Evolutionary conservation across 805 yeast genomes (phyloP).

Genomic region (Candida hungchunana): DNA sequence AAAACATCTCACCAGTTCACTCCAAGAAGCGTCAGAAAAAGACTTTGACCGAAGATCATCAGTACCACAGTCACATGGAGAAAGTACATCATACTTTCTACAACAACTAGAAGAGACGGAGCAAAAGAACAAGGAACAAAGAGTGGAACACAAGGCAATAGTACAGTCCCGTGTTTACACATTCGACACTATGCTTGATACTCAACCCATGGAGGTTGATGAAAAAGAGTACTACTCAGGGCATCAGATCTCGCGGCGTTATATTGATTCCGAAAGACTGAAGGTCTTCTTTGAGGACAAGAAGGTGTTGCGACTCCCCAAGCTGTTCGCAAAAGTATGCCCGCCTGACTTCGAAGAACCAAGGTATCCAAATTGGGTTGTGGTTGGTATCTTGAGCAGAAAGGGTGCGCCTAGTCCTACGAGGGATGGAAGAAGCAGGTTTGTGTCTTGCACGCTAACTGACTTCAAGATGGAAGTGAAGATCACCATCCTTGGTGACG

Average conservation of each 20-base stretch:
- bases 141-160: conserved; percentile 24
- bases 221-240: conserved; percentile 47
- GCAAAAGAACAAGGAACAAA: conserved; percentile 22
- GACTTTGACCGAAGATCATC: conserved; percentile 12
- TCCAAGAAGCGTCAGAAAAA: neutral
- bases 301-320: conserved; percentile 53
- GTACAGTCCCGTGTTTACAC: conserved; percentile 36
- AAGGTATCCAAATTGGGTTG: conserved; percentile 69
- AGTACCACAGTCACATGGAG: conserved; percentile 1
- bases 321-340: conserved; percentile 56
- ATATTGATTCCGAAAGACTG: conserved; percentile 36
- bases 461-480: conserved; percentile 60
- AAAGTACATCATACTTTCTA: conserved; percentile 31
- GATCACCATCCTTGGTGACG: conserved; percentile 59
- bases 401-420: conserved; percentile 54
- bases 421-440: conserved; percentile 41
- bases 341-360: conserved; percentile 75
- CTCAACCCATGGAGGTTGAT: conserved; percentile 31
- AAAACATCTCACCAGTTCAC: too few relatives aligned
- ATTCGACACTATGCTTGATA: conserved; percentile 29
- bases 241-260: conserved; percentile 40
- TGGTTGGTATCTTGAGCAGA: conserved; percentile 59
- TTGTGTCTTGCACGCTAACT: conserved; percentile 57
- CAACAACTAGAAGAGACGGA: conserved; percentile 28
- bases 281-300: conserved; percentile 39